Conservation (phyloP, 768 basidiomycete species). For the Trametes sanguinea region DNA sequence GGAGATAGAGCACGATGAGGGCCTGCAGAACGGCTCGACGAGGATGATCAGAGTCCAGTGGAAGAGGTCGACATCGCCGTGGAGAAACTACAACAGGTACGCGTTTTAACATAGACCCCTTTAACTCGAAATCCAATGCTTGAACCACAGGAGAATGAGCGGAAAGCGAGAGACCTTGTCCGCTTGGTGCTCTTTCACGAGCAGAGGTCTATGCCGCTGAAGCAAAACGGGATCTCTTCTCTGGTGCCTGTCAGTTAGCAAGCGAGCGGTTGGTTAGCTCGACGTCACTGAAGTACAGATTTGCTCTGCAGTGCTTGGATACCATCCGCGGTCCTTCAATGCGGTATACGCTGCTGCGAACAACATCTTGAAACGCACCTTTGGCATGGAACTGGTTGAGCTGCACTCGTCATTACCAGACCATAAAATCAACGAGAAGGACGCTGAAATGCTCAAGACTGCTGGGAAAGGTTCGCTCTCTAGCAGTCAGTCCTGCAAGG, state of each 20-base stretch:
- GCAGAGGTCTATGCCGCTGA: conserved; percentile 63
- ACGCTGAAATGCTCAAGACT: conserved; percentile 46
- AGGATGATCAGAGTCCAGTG: too few species aligned
- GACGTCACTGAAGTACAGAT: conserved; percentile 15
- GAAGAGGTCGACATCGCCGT: too few species aligned
- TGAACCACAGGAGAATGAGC: conserved; percentile 54
- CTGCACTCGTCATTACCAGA: conserved; percentile 67
- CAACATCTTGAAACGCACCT: conserved; percentile 56
- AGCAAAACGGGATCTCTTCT: conserved; percentile 72
- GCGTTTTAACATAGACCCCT: too few species aligned
- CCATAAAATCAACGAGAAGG: conserved; percentile 49
- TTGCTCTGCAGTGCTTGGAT: conserved; percentile 50
- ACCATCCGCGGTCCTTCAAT: conserved; percentile 60
- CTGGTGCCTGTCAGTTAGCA: too few species aligned
- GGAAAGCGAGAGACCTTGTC: conserved; percentile 71
- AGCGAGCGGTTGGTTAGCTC: neutral
- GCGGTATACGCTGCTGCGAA: conserved; percentile 67
- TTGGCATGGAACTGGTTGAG: conserved; percentile 87
- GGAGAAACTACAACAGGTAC: too few species aligned
- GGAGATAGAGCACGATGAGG: too few species aligned
- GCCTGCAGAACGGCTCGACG: too few species aligned
- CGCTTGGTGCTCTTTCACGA: conserved; percentile 83
- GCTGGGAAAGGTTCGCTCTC: conserved; percentile 58
- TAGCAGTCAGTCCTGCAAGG: too few species aligned
- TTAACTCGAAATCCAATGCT: too few species aligned